Evolutionary conservation across 495 filamentous ascomycete genomes (phyloP), one percentile per base, ranked within the genome.

Genomic region (Articulospora tetracladia): DNA sequence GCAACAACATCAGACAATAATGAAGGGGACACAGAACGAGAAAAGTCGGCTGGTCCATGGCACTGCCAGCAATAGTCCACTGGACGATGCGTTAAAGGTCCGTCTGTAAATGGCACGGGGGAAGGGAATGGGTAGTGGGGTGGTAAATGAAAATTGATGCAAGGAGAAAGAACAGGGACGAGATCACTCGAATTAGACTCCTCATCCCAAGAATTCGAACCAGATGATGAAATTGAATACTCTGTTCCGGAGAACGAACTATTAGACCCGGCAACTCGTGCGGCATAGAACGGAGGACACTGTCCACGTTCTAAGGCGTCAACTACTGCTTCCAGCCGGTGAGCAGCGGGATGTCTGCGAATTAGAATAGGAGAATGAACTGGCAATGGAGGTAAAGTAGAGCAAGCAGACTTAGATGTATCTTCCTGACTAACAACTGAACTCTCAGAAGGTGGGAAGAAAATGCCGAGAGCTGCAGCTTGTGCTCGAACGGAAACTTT

Each of bases 121-220:
- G 51, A 34, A 1, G n/a, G 51, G 23, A 53, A 53, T 3, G 8
- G 39, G 17, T 11, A 44, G 15, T 15, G 17, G 8, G 23, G 3
- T 1, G 51, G 28, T 12, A 53, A 17, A 32, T 30, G 3, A 10
- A 56, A 56, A 17, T 39, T 34, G 12, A 56, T 19, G 24, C 53
- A 56, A 25, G 53, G 53, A 17, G 53, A 56, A 25, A 46, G 20
- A n/a, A 56, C 32, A 2, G 53, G 53, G 17, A 56, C 36, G 1
- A 56, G 53, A 46, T 56, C 53, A 28, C 19, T 24, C 8, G 53
- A 56, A 46, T 56, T 32, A 4, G 34, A 46, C 15, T 23, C 53
- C 22, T 41, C 32, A 19, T 19, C 17, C 39, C n/a, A n/a, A n/a
- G n/a, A n/a, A 44, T 44, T n/a, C 39, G 39, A 44, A 15, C 8